Percentiles rank a stretch among this genome's conserved stretches.
Conservation (phyloP, 2,329 filamentous ascomycete genomes). For the Cladosporium sp. region DNA sequence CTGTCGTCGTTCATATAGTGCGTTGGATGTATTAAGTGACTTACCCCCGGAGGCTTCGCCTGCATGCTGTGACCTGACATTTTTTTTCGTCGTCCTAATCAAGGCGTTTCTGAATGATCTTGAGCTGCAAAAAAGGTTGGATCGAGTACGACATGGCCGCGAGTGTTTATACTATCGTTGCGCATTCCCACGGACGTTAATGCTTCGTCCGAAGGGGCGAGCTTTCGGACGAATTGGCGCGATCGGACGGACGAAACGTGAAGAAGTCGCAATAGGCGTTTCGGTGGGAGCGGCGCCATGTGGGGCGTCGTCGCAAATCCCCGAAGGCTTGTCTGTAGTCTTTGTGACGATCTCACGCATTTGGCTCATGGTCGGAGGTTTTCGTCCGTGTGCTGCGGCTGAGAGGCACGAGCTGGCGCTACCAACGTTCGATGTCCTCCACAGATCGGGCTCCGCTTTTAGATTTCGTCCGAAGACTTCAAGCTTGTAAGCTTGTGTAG, state of each 20-base stretch:
- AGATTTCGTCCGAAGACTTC: too few relatives aligned
- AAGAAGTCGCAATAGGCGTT: neutral
- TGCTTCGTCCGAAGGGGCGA: neutral
- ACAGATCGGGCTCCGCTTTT: too few relatives aligned
- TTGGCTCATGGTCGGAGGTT: too few relatives aligned
- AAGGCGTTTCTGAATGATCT: too few relatives aligned
- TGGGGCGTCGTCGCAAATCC: neutral
- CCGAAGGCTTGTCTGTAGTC: neutral
- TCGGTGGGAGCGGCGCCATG: neutral
- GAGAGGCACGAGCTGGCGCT: too few relatives aligned
- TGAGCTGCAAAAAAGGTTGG: neutral
- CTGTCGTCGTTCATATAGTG: neutral
- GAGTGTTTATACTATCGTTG: too few relatives aligned
- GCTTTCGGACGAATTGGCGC: neutral
- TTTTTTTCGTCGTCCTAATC: neutral
- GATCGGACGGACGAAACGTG: neutral
- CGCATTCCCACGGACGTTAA: too few relatives aligned
- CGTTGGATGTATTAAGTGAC: neutral
- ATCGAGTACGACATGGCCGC: neutral
- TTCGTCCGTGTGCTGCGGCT: too few relatives aligned
- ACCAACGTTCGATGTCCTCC: too few relatives aligned
- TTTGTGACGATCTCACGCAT: too few relatives aligned
- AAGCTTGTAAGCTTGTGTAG: too few relatives aligned
- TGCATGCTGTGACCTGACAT: neutral
- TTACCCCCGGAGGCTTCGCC: conserved; percentile 13